Percentiles rank a stretch among this genome's conserved stretches.
Evolutionary conservation across 106 monocot genomes (phyloP).

Genomic region (Iris macrosiphon): DNA sequence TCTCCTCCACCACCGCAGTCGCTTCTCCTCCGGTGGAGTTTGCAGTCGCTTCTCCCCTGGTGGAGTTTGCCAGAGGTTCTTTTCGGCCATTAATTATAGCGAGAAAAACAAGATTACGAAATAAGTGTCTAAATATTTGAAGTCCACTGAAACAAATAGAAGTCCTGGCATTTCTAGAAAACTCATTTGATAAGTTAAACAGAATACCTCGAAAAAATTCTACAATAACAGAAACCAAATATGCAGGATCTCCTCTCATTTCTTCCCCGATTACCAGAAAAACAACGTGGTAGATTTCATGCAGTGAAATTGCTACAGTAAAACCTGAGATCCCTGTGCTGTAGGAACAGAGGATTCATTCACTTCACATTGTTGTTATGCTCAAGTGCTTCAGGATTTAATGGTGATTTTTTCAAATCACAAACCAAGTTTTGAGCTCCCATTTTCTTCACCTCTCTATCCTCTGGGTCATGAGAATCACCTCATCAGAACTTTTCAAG

Average conservation of each 20-base stretch:
- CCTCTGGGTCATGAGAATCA: slow-evolving; percentile 17
- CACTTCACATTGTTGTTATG: slow-evolving; percentile 13
- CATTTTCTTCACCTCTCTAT: no score
- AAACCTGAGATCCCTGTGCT: slow-evolving; percentile 23
- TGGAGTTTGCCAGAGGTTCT: no score
- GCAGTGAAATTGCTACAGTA: slow-evolving; percentile 68
- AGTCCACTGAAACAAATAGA: no score
- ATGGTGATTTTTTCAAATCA: slow-evolving; percentile 16
- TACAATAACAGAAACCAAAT: slow-evolving; percentile 64
- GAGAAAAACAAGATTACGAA: no score
- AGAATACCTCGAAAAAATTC: slow-evolving; percentile 78
- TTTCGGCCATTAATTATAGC: no score
- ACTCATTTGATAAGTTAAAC: no score
- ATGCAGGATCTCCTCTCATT: slow-evolving; percentile 80
- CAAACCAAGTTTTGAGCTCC: slow-evolving; percentile 11
- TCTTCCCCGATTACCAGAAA: slow-evolving; percentile 87
- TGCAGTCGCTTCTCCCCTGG: no score
- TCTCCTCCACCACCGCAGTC: no score
- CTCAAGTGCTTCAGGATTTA: slow-evolving; percentile 12
- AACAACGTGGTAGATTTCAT: slow-evolving; percentile 75
- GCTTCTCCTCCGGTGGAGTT: no score
- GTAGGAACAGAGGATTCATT: slow-evolving; percentile 27
- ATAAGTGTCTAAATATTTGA: no score
- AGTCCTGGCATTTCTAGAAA: not conserved
- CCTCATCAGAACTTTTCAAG: slow-evolving; percentile 5